Percentiles rank a stretch among this genome's conserved stretches.
Conservation (phyloP, 257 asterid species). For the Nicotiana attenuata region DNA sequence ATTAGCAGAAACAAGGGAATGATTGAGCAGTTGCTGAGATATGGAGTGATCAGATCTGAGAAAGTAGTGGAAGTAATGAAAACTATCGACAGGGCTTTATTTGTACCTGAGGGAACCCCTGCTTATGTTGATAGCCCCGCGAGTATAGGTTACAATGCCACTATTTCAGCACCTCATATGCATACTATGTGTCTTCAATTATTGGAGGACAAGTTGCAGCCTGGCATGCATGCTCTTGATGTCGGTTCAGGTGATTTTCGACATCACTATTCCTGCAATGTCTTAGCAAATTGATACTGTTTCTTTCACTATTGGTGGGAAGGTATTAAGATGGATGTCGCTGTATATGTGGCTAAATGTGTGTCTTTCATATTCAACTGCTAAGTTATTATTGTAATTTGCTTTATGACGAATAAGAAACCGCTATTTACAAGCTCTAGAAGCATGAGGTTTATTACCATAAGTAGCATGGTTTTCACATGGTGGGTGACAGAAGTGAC, state of each 20-base stretch:
- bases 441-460: neutral
- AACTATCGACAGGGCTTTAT: slow-evolving; percentile 74
- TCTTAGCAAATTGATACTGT: too few relatives aligned
- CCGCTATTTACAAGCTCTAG: neutral
- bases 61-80: slow-evolving; percentile 76
- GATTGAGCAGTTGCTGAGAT: slow-evolving; percentile 50
- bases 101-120: slow-evolving; percentile 73
- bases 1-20: slow-evolving; percentile 43
- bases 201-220: slow-evolving; percentile 78
- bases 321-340: too few relatives aligned
- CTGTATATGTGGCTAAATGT: too few relatives aligned
- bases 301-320: neutral
- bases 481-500: neutral
- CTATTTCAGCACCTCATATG: slow-evolving; percentile 98
- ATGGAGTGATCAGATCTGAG: slow-evolving; percentile 48
- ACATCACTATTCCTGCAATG: neutral
- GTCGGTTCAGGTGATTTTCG: slow-evolving; percentile 73
- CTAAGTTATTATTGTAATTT: neutral
- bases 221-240: slow-evolving; percentile 87
- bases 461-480: neutral
- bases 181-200: slow-evolving; percentile 90
- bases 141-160: slow-evolving; percentile 84
- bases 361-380: neutral
- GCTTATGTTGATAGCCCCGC: slow-evolving; percentile 75
- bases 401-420: neutral